phyloP scores from a whole-genome alignment of 73 alveolate genomes.

The Stentor roeselii region DNA sequence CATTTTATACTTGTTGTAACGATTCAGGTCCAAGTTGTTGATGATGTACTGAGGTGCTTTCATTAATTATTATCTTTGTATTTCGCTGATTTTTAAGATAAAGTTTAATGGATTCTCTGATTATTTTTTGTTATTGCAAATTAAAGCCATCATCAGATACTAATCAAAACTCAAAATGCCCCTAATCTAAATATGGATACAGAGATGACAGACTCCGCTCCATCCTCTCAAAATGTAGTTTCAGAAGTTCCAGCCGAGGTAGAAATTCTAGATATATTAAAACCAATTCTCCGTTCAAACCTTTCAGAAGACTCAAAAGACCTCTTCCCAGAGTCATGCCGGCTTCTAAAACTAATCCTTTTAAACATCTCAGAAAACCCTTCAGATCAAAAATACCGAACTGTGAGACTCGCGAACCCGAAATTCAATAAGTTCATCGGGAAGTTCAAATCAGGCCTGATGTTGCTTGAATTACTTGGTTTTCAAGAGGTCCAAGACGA shows the following conservation, averaged over 20 bases:
- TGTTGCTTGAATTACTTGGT: constrained; percentile 43
- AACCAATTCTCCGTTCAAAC: no score
- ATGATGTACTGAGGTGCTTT: background rate
- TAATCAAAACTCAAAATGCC: no score
- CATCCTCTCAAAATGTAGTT: no score
- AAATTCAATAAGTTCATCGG: constrained; percentile 33
- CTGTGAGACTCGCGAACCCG: constrained; percentile 42
- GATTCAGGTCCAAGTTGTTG: background rate
- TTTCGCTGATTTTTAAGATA: no score
- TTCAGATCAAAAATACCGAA: constrained; percentile 42
- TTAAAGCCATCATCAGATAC: no score
- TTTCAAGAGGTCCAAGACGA: constrained; percentile 35
- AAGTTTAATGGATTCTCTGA: no score
- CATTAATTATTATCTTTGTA: no score
- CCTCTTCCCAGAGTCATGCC: constrained; percentile 22
- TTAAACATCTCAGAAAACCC: constrained; percentile 50
- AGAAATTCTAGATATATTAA: no score
- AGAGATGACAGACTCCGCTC: no score
- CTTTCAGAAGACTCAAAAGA: constrained; percentile 22
- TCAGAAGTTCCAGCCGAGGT: no score
- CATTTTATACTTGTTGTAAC: background rate
- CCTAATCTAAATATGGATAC: no score
- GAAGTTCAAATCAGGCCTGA: constrained; percentile 31
- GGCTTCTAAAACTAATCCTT: constrained; percentile 30
- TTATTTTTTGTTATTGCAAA: no score